A percentile compares a stretch with the other conserved stretches of the same genome.
Evolutionary conservation across 1,139 yeast species (phyloP).

Genomic region (Meyerozyma elateridarum): DNA sequence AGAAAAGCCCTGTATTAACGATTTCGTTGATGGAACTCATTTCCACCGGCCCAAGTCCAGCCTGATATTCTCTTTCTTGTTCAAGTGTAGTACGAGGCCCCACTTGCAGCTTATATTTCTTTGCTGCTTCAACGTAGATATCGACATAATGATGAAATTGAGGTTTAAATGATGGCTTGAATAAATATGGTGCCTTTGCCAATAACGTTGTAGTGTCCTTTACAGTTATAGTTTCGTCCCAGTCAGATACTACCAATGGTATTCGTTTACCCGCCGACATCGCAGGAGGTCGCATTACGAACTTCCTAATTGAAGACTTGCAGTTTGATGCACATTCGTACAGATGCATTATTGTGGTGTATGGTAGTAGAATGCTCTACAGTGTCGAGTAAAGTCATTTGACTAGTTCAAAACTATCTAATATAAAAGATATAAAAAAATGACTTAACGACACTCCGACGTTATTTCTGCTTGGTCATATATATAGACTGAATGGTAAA

Average conservation of each 20-base stretch:
- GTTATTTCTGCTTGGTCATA: no score
- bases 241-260: conserved; percentile 43
- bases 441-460: no score
- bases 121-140: conserved; percentile 39
- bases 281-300: background rate
- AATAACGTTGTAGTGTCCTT: conserved; percentile 52
- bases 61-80: conserved; percentile 42
- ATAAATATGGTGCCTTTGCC: conserved; percentile 46
- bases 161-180: conserved; percentile 33
- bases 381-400: no score
- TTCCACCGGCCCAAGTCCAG: conserved; percentile 45
- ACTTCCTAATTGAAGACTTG: no score
- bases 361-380: no score
- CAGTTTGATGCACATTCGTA: no score
- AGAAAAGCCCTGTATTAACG: conserved; percentile 36
- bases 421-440: no score
- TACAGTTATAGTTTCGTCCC: conserved; percentile 68
- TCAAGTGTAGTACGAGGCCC: conserved; percentile 17
- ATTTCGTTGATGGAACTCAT: conserved; percentile 46
- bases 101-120: conserved; percentile 13
- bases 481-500: no score
- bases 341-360: no score
- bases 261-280: no score
- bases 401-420: no score
- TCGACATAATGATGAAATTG: conserved; percentile 43